Conservation (phyloP, 1,284 basidiomycete genomes). For the Mrakiaceae sp. region DNA sequence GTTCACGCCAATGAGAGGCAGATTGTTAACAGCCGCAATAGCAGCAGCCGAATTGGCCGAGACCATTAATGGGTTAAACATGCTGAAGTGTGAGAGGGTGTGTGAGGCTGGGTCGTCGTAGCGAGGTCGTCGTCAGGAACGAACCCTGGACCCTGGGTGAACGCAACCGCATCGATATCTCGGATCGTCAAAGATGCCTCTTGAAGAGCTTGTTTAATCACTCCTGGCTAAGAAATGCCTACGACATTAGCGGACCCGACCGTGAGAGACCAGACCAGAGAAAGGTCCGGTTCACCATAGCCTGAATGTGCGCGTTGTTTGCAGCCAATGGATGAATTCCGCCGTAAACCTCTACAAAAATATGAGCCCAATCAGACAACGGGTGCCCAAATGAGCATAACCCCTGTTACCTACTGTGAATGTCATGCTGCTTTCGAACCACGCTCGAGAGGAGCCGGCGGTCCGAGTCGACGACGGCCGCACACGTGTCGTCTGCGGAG, state of each 20-base stretch:
- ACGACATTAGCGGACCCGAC: neutral
- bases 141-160: conserved; percentile 68
- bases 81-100: conserved; percentile 40
- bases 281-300: conserved; percentile 47
- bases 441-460: conserved; percentile 65
- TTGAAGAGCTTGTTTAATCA: conserved; percentile 53
- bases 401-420: conserved; percentile 22
- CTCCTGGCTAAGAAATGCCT: conserved; percentile 49
- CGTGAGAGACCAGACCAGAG: neutral
- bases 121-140: neutral
- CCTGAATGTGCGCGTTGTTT: conserved; percentile 51
- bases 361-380: too few relatives aligned
- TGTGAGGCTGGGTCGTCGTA: neutral
- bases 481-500: conserved; percentile 83
- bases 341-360: conserved; percentile 35
- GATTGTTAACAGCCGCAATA: conserved; percentile 59
- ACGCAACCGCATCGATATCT: conserved; percentile 75
- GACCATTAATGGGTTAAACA: conserved; percentile 66
- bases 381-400: neutral
- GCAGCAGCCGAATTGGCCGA: conserved; percentile 67
- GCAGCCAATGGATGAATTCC: conserved; percentile 76
- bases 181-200: conserved; percentile 49
- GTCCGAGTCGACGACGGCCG: conserved; percentile 60
- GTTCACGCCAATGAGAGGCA: conserved; percentile 78
- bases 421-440: conserved; percentile 60